Evolutionary conservation across 257 asterid species (phyloP).

Genomic region (Nicotiana paniculata): DNA sequence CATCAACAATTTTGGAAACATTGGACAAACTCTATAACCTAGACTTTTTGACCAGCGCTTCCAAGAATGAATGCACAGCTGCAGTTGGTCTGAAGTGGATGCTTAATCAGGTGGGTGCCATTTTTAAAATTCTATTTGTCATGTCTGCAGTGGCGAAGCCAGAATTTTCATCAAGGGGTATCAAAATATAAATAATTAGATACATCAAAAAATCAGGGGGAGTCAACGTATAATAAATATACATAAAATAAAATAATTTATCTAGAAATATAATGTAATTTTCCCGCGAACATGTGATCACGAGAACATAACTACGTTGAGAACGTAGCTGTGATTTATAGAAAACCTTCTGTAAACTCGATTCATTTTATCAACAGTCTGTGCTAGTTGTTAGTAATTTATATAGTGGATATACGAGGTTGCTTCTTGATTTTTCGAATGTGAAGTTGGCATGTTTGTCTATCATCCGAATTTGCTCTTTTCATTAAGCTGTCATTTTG

Average conservation of each 20-base stretch:
- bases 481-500: not conserved
- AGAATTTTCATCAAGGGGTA: too few relatives aligned
- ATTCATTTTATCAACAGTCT: not conserved
- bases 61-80: conserved; percentile 95
- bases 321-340: not conserved
- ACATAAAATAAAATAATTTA: too few relatives aligned
- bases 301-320: not conserved
- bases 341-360: not conserved
- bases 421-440: not conserved
- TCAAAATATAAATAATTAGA: too few relatives aligned
- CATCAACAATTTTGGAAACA: conserved; percentile 61
- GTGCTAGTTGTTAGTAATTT: not conserved
- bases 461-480: not conserved
- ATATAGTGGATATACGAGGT: not conserved
- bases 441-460: not conserved
- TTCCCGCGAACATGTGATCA: not conserved
- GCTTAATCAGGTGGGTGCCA: conserved; percentile 73
- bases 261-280: too few relatives aligned
- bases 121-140: conserved; percentile 1
- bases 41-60: conserved; percentile 83
- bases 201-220: too few relatives aligned
- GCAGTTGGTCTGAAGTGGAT: conserved; percentile 98
- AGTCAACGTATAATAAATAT: too few relatives aligned
- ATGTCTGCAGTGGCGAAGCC: not conserved
- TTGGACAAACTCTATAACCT: conserved; percentile 77